These are phyloP conservation scores for Acidiella bohemica DNA, from an alignment of 495 filamentous ascomycete species.

Conservation along the genomic window DNA sequence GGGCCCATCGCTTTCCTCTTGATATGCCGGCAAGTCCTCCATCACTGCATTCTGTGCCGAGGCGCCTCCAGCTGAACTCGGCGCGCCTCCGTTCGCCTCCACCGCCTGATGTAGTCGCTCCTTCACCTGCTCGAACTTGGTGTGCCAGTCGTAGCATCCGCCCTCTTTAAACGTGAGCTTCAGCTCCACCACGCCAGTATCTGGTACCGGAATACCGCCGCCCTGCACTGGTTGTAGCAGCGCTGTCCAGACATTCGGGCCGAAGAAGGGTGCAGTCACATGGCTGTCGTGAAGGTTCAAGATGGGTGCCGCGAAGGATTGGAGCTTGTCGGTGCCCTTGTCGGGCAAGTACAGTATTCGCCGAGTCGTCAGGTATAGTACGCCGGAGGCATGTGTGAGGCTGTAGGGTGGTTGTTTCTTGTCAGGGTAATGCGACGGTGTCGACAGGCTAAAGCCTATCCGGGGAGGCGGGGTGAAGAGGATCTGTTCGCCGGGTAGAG, in stretches of 20 bases:
- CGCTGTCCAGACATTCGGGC: slow-evolving; percentile 84
- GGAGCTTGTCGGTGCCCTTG: slow-evolving; percentile 50
- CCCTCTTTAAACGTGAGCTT: slow-evolving; percentile 89
- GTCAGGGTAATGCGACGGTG: slow-evolving; percentile 44
- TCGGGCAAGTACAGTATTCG: slow-evolving; percentile 80
- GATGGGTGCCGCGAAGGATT: slow-evolving; percentile 81
- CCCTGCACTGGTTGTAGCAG: slow-evolving; percentile 63
- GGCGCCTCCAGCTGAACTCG: slow-evolving; percentile 33
- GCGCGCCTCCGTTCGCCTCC: slow-evolving; percentile 40
- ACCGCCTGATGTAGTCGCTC: slow-evolving; percentile 68
- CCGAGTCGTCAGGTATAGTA: slow-evolving; percentile 78
- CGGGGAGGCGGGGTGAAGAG: slow-evolving; percentile 62
- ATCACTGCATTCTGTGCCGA: slow-evolving; percentile 50
- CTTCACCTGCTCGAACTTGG: slow-evolving; percentile 69
- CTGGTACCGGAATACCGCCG: slow-evolving; percentile 66
- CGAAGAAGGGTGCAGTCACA: slow-evolving; percentile 84
- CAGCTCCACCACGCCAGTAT: slow-evolving; percentile 56
- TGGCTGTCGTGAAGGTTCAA: slow-evolving; percentile 77
- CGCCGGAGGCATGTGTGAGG: slow-evolving; percentile 45
- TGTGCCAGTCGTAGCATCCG: slow-evolving; percentile 83
- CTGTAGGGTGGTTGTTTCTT: slow-evolving; percentile 43
- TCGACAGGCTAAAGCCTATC: slow-evolving; percentile 48
- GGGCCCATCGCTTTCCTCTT: slow-evolving; percentile 20
- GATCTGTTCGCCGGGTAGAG: slow-evolving; percentile 53
- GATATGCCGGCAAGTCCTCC: slow-evolving; percentile 79